A percentile compares a stretch with the other conserved stretches of the same genome.
These are phyloP conservation scores for Asterionellopsis glacialis DNA, from an alignment of 108 stramenopile genomes.

Conservation along the genomic window DNA sequence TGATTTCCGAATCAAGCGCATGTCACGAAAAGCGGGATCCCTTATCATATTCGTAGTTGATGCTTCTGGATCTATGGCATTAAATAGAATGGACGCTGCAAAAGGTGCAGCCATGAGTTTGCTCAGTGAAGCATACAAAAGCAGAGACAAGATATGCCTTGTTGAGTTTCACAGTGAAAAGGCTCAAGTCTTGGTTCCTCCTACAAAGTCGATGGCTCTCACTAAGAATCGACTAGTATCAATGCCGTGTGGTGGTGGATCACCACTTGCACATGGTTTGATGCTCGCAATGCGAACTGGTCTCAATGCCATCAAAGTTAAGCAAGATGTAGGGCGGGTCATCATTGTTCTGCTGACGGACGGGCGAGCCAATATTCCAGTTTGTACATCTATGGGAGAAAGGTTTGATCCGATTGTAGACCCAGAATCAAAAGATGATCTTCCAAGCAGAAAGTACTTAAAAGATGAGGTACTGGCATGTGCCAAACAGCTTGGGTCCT, in stretches of 20 bases:
- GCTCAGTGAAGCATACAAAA: conserved; percentile 69
- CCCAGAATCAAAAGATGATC: too few relatives aligned
- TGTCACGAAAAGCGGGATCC: conserved; percentile 77
- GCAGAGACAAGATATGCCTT: conserved; percentile 66
- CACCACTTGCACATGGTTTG: conserved; percentile 71
- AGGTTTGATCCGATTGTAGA: too few relatives aligned
- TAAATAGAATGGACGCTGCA: conserved; percentile 79
- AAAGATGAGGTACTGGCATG: too few relatives aligned
- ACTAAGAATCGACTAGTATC: conserved; percentile 62
- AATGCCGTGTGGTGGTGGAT: conserved; percentile 83
- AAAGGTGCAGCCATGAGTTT: conserved; percentile 70
- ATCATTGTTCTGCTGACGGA: conserved; percentile 65
- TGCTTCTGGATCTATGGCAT: conserved; percentile 76
- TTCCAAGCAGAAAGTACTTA: too few relatives aligned
- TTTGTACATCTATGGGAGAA: conserved; percentile 27
- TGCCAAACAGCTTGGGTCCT: too few relatives aligned
- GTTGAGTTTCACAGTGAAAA: conserved; percentile 69
- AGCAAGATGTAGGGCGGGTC: conserved; percentile 60
- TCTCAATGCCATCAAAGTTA: conserved; percentile 61
- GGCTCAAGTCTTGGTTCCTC: conserved; percentile 75
- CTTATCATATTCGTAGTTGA: conserved; percentile 77
- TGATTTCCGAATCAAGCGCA: conserved; percentile 63
- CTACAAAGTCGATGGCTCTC: conserved; percentile 68
- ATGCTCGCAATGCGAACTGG: conserved; percentile 52
- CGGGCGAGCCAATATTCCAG: conserved; percentile 69